Conservation (phyloP, 306 rosid genomes). For the Vigna hirtella region DNA sequence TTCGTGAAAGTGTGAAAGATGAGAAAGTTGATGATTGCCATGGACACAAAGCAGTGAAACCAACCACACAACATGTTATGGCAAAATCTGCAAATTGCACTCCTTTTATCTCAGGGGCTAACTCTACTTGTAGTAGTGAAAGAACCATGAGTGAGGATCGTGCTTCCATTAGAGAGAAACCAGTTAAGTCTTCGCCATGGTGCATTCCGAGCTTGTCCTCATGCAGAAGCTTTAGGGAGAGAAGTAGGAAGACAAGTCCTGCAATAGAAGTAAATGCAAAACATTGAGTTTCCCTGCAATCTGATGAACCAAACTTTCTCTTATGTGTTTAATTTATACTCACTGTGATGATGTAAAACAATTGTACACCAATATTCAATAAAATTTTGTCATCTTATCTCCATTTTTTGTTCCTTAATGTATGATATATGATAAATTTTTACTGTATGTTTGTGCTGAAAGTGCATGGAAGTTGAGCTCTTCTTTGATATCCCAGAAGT, state of each 20-base stretch:
- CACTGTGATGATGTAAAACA: background rate
- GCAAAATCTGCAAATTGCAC: constrained; percentile 57
- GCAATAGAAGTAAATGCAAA: constrained; percentile 61
- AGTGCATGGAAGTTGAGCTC: too few relatives aligned
- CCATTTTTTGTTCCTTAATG: background rate
- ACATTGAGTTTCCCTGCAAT: constrained; percentile 37
- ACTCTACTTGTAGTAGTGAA: constrained; percentile 64
- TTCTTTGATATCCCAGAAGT: too few relatives aligned
- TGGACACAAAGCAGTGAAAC: constrained; percentile 48
- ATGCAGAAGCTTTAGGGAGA: constrained; percentile 69
- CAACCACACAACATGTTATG: constrained; percentile 45
- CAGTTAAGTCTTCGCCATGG: constrained; percentile 55
- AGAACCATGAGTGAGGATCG: constrained; percentile 50
- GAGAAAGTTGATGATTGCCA: constrained; percentile 39
- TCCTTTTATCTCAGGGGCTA: constrained; percentile 52
- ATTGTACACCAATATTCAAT: background rate
- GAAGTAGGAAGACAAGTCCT: constrained; percentile 73
- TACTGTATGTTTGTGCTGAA: too few relatives aligned
- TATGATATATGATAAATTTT: too few relatives aligned
- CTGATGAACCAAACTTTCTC: constrained; percentile 13
- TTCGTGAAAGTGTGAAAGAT: constrained; percentile 63
- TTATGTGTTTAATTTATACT: background rate
- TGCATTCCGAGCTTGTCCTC: constrained; percentile 87
- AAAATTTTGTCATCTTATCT: background rate
- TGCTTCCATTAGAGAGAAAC: constrained; percentile 43